phyloP scores from a whole-genome alignment of 345 rosid genomes.

The Cochlearia excelsa region DNA sequence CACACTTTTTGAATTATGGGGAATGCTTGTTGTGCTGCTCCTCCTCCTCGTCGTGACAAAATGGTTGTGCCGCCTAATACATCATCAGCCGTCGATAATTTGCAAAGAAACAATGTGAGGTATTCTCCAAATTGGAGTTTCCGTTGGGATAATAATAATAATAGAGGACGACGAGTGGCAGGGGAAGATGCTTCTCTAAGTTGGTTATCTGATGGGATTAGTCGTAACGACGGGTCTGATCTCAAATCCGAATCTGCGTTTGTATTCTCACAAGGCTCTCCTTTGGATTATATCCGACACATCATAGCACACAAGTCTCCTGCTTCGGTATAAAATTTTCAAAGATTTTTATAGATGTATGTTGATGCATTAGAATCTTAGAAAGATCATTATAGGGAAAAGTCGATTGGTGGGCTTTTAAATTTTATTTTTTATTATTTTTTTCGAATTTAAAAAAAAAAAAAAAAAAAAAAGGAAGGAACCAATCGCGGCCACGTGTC shows the following conservation, averaged over 20 bases:
- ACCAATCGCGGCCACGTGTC: too few species aligned
- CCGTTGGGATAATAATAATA: constrained; percentile 57
- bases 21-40: constrained; percentile 89
- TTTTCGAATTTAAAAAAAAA: too few species aligned
- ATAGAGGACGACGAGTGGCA: constrained; percentile 71
- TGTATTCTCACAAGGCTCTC: constrained; percentile 68
- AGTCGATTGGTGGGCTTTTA: too few species aligned
- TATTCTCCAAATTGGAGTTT: constrained; percentile 90
- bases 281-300: constrained; percentile 49
- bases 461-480: too few species aligned
- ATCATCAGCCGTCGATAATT: constrained; percentile 48
- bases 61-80: constrained; percentile 47
- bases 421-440: too few species aligned
- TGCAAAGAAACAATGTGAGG: constrained; percentile 70
- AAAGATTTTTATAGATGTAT: not conserved
- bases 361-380: not conserved
- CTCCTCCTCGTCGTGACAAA: constrained; percentile 85
- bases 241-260: constrained; percentile 54
- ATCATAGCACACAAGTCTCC: constrained; percentile 69
- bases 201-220: constrained; percentile 66
- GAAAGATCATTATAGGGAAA: too few species aligned
- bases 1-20: constrained; percentile 54
- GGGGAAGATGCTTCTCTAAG: constrained; percentile 76
- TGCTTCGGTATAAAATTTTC: constrained; percentile 57
- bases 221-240: constrained; percentile 51